Base-by-base conservation (phyloP, 352 stramenopile species). In the Pythium rishiriense region DNA sequence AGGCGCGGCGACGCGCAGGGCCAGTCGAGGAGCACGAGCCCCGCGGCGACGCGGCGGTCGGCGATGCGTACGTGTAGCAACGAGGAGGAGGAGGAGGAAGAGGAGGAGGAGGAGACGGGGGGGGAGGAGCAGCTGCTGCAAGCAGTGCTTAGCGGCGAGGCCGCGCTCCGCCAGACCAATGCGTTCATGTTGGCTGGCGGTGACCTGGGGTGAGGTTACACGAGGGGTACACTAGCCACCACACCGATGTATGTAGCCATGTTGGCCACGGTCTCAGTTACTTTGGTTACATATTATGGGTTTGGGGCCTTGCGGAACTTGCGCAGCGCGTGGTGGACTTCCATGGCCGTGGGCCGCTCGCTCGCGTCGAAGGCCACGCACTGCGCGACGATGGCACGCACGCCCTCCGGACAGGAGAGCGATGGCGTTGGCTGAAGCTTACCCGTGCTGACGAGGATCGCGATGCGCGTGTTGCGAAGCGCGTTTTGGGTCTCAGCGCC, bases 401-500 rank as follows among this genome's bases (percentile, higher is more conserved):
- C 31, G 12, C 33, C 46, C 8, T 28, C 28, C 9, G 69, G 69
- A 43, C 58, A 69, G 3, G 53, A 33, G 1, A 14, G 6, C 6
- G 62, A 63, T 12, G 69, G 37, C 19, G 46, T 49, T 10, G 69
- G 69, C 33, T 35, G 21, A 37, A 75, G 25, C 26, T 56, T 49
- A 10, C 65, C 65, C 12, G 54, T 53, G 17, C 58, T 72, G 26
- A 72, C 53, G 15, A 61, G 28, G 51, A 72, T 57, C 15, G 65
- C 65, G 21, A 72, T 67, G 12, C 47, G 50, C 39, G 58, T 64
- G 53, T 64, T 71, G 17, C 31, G n/a, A n/a, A n/a, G n/a, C n/a
- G 31, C 31, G 31, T 69, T 8, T 15, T 50, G 43, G 19, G 3
- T 21, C 43, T 29, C 4, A 21, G 10, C 15, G 22, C 7, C 37